phyloP scores from a whole-genome alignment of 1,284 basidiomycete genomes.

The Mycosarcoma mackinlayi region DNA sequence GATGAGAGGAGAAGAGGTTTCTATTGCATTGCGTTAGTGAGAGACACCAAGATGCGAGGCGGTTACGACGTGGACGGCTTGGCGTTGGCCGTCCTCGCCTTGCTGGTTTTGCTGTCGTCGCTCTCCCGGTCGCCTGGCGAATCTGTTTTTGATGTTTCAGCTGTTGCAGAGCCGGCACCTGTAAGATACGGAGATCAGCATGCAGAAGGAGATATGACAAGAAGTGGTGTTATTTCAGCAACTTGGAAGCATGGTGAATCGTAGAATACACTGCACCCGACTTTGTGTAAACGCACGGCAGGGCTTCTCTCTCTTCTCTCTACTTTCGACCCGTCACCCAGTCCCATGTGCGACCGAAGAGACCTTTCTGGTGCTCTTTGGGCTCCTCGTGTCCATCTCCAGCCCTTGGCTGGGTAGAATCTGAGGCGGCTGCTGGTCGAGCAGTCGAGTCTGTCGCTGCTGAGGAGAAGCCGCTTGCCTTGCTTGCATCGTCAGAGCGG shows the following conservation, averaged over 20 bases:
- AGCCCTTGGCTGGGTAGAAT: background rate
- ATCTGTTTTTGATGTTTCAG: slow-evolving; percentile 10
- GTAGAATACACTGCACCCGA: slow-evolving; percentile 17
- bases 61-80: slow-evolving; percentile 8
- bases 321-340: slow-evolving; percentile 33
- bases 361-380: slow-evolving; percentile 14
- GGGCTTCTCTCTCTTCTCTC: background rate
- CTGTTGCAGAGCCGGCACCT: slow-evolving; percentile 1
- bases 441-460: slow-evolving; percentile 7
- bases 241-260: slow-evolving; percentile 5
- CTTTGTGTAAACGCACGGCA: background rate
- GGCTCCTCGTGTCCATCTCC: no score
- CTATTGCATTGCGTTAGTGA: slow-evolving; percentile 18
- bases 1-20: slow-evolving; percentile 7
- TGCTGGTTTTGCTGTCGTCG: slow-evolving; percentile 8
- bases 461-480: slow-evolving; percentile 1
- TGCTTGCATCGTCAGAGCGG: slow-evolving; percentile 29
- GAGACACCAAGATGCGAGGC: no score
- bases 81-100: slow-evolving; percentile 11
- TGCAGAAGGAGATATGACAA: slow-evolving; percentile 1
- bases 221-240: slow-evolving; percentile 41
- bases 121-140: slow-evolving; percentile 5
- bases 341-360: slow-evolving; percentile 37
- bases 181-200: background rate
- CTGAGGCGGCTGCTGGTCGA: background rate